Conservation (phyloP, 2,329 filamentous ascomycete species). For the Seiridium cupressi region DNA sequence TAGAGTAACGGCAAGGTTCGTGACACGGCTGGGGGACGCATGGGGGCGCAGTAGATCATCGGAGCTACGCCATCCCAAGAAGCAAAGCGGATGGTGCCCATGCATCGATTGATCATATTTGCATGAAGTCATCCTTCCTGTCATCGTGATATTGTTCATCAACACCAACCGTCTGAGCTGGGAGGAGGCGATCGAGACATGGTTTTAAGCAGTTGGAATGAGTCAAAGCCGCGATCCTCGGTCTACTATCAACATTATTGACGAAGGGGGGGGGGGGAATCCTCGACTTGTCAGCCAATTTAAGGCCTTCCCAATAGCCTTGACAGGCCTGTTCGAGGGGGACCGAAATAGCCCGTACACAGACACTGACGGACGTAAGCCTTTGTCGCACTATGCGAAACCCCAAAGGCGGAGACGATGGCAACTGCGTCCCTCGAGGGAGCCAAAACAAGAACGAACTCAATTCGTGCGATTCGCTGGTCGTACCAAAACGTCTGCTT, state of each 20-base stretch:
- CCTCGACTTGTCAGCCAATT: too few relatives aligned
- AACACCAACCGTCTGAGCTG: too few relatives aligned
- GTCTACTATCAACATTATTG: too few relatives aligned
- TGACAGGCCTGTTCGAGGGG: not conserved
- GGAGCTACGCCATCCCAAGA: not conserved
- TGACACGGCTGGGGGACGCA: conserved; percentile 3
- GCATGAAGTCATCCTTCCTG: not conserved
- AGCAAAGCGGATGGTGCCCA: not conserved
- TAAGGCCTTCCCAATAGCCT: not conserved
- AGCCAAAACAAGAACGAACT: not conserved
- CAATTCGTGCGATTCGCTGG: not conserved
- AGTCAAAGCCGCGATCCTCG: too few relatives aligned
- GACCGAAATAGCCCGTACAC: not conserved
- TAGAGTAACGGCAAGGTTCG: conserved; percentile 5
- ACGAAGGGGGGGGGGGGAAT: too few relatives aligned
- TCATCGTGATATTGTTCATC: not conserved
- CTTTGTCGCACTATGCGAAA: not conserved
- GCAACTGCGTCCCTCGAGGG: not conserved
- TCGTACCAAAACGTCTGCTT: not conserved
- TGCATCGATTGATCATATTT: not conserved
- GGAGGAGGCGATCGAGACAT: too few relatives aligned
- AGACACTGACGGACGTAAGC: not conserved
- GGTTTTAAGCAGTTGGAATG: too few relatives aligned
- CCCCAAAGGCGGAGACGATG: not conserved
- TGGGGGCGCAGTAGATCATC: conserved; percentile 1